A percentile compares a stretch with the other conserved stretches of the same genome.
These are phyloP conservation scores for Cercophora samala DNA, from an alignment of 495 filamentous ascomycete species.

Conservation along the genomic window DNA sequence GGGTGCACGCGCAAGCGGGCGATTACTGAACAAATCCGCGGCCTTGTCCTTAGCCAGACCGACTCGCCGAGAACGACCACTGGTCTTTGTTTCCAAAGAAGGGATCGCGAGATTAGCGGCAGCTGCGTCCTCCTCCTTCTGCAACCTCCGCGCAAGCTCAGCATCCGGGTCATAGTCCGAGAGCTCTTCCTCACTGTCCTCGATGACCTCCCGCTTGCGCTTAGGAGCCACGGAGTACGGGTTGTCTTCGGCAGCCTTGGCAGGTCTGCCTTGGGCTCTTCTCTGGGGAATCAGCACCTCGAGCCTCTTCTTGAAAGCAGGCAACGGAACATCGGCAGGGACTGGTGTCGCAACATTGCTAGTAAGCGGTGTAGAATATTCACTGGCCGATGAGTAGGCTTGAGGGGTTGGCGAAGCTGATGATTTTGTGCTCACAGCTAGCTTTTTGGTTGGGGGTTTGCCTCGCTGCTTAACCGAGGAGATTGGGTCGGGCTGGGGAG, in stretches of 20 bases:
- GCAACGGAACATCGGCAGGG: conserved; percentile 23
- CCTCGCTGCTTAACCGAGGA: conserved; percentile 12
- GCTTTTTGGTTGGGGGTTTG: conserved; percentile 17
- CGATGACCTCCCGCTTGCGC: conserved; percentile 30
- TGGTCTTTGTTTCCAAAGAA: background rate
- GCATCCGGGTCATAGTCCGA: conserved; percentile 47
- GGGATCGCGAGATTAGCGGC: conserved; percentile 5
- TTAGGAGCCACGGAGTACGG: conserved; percentile 30
- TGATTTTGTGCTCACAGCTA: conserved; percentile 15
- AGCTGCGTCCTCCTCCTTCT: conserved; percentile 57
- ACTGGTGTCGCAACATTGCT: conserved; percentile 62
- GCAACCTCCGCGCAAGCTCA: conserved; percentile 56
- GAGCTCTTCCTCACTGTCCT: conserved; percentile 38
- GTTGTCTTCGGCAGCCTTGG: conserved; percentile 23
- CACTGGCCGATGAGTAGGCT: conserved; percentile 48
- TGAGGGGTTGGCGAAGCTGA: conserved; percentile 41
- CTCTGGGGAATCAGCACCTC: conserved; percentile 29
- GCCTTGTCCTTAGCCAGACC: background rate
- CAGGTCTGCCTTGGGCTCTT: conserved; percentile 5
- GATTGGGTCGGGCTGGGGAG: conserved; percentile 5
- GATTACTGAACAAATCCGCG: too few relatives aligned
- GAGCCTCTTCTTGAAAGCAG: conserved; percentile 20
- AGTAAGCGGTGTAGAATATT: conserved; percentile 73
- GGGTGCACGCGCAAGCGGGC: too few relatives aligned
- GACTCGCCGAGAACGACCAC: background rate